Evolutionary conservation across 176 grass and related monocot species (phyloP).

Genomic region (Zea luxurians): DNA sequence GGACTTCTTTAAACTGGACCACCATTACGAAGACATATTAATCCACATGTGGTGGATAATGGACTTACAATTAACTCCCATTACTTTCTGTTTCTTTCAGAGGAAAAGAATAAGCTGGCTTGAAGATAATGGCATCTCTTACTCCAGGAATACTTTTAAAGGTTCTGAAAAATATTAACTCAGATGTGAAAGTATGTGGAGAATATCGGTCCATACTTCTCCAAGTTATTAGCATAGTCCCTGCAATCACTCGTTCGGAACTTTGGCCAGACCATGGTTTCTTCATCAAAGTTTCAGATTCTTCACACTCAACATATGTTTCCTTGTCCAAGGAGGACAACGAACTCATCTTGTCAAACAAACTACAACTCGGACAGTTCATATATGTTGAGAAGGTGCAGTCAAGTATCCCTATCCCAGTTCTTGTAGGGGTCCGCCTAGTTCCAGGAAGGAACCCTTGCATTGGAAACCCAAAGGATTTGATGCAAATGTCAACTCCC

Average conservation of each 20-base stretch:
- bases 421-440: slow-evolving; percentile 84
- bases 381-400: slow-evolving; percentile 97
- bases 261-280: slow-evolving; percentile 94
- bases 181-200: slow-evolving; percentile 90
- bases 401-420: slow-evolving; percentile 76
- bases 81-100: slow-evolving; percentile 13
- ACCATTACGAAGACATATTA: background rate
- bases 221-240: slow-evolving; percentile 98
- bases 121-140: slow-evolving; percentile 82
- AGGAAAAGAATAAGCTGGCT: slow-evolving; percentile 36
- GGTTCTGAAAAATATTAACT: slow-evolving; percentile 92
- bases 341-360: slow-evolving; percentile 92
- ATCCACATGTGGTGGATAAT: background rate
- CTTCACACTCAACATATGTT: slow-evolving; percentile 90
- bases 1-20: background rate
- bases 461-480: slow-evolving; percentile 91
- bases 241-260: slow-evolving; percentile 87
- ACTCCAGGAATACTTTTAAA: slow-evolving; percentile 93
- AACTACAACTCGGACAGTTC: slow-evolving; percentile 94
- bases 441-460: slow-evolving; percentile 93
- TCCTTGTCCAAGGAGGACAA: slow-evolving; percentile 98
- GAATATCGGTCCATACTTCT: slow-evolving; percentile 93
- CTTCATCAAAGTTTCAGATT: slow-evolving; percentile 99
- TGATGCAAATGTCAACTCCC: slow-evolving; percentile 89
- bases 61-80: background rate